Conservation (phyloP, 1,284 basidiomycete genomes). For the Earliella scabrosa region DNA sequence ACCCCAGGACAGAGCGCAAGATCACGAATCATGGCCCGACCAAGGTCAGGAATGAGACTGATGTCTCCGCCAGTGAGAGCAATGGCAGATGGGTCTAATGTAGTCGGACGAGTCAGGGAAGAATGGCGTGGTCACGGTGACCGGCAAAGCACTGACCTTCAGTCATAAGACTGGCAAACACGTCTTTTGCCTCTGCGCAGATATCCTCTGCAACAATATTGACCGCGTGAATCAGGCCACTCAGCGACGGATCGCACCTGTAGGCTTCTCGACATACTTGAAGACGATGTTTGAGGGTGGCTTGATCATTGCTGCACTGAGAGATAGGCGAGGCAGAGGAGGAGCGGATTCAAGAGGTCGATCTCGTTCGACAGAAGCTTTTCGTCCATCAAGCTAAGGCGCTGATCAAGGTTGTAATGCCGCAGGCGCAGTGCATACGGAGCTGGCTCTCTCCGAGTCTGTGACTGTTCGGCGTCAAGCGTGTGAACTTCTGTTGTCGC, state of each 20-base stretch:
- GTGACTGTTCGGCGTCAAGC: no score
- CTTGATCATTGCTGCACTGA: no score
- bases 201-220: background rate
- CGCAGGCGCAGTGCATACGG: no score
- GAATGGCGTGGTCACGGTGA: background rate
- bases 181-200: background rate
- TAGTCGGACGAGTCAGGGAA: background rate
- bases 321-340: no score
- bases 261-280: background rate
- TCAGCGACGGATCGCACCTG: background rate
- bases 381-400: no score
- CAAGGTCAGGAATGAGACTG: constrained; percentile 9
- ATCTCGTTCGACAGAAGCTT: no score
- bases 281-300: background rate
- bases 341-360: no score
- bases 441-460: no score
- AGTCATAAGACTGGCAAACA: background rate
- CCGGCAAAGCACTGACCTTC: background rate
- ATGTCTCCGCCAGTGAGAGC: constrained; percentile 19
- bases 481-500: no score
- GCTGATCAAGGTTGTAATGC: no score
- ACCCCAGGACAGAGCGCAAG: constrained; percentile 13
- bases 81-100: constrained; percentile 22
- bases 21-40: constrained; percentile 18
- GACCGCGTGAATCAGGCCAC: background rate